Base-by-base conservation (phyloP, 495 filamentous ascomycete genomes). In the Xylaria telfairii region DNA sequence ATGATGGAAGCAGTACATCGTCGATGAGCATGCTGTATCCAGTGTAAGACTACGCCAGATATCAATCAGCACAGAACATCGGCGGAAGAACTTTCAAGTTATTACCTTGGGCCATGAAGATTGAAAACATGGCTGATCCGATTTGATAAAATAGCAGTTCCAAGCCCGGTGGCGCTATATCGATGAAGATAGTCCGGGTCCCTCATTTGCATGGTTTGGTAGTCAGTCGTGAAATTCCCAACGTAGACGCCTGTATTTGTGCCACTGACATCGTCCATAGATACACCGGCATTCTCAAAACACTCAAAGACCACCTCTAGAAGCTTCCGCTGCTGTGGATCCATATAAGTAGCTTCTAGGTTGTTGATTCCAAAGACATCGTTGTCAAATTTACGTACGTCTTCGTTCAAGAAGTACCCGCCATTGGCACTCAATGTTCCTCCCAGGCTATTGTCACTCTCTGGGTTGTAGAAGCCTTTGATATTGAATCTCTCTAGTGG, bases 281-380 rank as follows among this genome's bases (percentile, higher is more conserved):
- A 72, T 0, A 79, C 71, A 2, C 89, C 88, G 0, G 83, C 81
- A 67, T 77, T 83, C 68, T 88, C 86, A 12, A 89, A 53, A 4
- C 80, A 80, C 65, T 88, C 86, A 41, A 80, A 85, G 0, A 84
- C 77, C 0, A 85, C 81, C 69, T 92, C 89, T 0, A 91, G 79
- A 0, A 92, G 73, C 8, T 85, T 74, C 0, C 88, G 72, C 64
- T 90, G 88, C 28, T 89, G 85, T 0, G 90, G 90, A 67, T 91
- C 88, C 56, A 86, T 72, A 4, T 66, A 37, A 0, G 32, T 77
- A 0, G 86, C 85, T 72, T 89, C 85, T 1, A 76, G 71, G 15
- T 80, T 78, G 10, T 78, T 83, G 28, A 65, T 65, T 17, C 63
- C 63, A 53, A 65, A 89, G 73, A 89, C 88, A 7, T 69, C 69